Evolutionary conservation across 2,329 filamentous ascomycete genomes (phyloP).

Genomic region (Chrysoporthe austroafricana): DNA sequence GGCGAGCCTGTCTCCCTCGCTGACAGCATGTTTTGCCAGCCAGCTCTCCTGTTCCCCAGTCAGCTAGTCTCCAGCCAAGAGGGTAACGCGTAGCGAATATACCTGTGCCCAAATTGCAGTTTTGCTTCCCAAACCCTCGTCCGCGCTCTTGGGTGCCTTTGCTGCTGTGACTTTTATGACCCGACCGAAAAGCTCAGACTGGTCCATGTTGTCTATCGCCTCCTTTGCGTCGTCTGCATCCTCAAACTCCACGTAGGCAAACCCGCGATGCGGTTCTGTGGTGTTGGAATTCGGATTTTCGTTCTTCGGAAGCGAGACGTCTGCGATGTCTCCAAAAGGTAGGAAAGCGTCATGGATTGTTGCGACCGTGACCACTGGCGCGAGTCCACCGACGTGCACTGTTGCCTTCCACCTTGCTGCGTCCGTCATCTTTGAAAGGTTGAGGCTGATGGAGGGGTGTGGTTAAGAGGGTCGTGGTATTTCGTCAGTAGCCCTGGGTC

Average conservation of each 20-base stretch:
- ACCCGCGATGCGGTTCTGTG: conserved; percentile 82
- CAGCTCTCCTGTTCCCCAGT: conserved; percentile 75
- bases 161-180: conserved; percentile 91
- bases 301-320: conserved; percentile 87
- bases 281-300: conserved; percentile 81
- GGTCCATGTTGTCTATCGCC: conserved; percentile 99
- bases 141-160: conserved; percentile 86
- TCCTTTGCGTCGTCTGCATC: conserved; percentile 83
- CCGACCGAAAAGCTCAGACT: conserved; percentile 90
- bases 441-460: conserved; percentile 15
- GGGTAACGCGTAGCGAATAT: conserved; percentile 37
- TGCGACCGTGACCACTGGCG: conserved; percentile 73
- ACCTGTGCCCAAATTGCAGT: conserved; percentile 98
- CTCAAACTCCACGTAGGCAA: conserved; percentile 96
- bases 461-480: conserved; percentile 12
- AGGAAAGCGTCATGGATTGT: conserved; percentile 90
- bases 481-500: neutral
- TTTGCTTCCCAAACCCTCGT: conserved; percentile 88
- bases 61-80: conserved; percentile 22
- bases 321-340: conserved; percentile 93
- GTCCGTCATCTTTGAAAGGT: conserved; percentile 70
- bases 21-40: conserved; percentile 84
- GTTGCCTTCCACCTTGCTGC: conserved; percentile 84
- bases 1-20: conserved; percentile 74
- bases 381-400: conserved; percentile 88